Conservation (phyloP, 2,329 filamentous ascomycete species). For the Claviceps pusilla region DNA sequence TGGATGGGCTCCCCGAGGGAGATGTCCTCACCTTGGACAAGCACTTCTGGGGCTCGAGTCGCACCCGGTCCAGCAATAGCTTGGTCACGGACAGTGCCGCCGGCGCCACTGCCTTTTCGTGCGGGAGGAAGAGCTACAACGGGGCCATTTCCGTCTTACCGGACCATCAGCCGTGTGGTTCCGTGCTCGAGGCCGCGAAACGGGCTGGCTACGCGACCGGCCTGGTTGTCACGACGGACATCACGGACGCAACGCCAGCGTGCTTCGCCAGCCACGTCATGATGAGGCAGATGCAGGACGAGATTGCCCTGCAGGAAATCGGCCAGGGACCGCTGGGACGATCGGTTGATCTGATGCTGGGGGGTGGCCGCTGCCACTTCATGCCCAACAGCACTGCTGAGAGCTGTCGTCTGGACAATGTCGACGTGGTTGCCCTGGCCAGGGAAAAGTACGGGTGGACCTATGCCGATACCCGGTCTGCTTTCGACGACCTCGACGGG, state of each 20-base stretch:
- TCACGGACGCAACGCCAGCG: constrained; percentile 91
- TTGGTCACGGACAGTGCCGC: constrained; percentile 91
- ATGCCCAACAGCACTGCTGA: constrained; percentile 63
- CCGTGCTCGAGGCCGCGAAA: constrained; percentile 85
- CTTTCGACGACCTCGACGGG: constrained; percentile 58
- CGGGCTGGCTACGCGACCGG: constrained; percentile 83
- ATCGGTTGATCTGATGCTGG: constrained; percentile 82
- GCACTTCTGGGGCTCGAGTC: constrained; percentile 78
- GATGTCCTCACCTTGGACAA: constrained; percentile 69
- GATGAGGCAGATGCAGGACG: constrained; percentile 64
- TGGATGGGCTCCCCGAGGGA: constrained; percentile 54
- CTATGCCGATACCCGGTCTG: constrained; percentile 56
- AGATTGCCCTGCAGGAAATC: constrained; percentile 83
- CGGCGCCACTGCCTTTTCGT: constrained; percentile 93
- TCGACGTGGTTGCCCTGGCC: constrained; percentile 61
- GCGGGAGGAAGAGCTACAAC: constrained; percentile 88
- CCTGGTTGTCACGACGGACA: constrained; percentile 82
- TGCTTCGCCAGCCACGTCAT: constrained; percentile 87
- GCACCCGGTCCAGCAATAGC: constrained; percentile 70
- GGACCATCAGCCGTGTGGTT: constrained; percentile 75
- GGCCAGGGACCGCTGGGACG: constrained; percentile 76
- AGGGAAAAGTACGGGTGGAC: constrained; percentile 63
- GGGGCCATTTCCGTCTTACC: constrained; percentile 84
- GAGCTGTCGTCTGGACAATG: constrained; percentile 68
- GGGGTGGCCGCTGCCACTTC: constrained; percentile 88